Evolutionary conservation across 106 monocot species (phyloP).

Genomic region (Vanilla planifolia): DNA sequence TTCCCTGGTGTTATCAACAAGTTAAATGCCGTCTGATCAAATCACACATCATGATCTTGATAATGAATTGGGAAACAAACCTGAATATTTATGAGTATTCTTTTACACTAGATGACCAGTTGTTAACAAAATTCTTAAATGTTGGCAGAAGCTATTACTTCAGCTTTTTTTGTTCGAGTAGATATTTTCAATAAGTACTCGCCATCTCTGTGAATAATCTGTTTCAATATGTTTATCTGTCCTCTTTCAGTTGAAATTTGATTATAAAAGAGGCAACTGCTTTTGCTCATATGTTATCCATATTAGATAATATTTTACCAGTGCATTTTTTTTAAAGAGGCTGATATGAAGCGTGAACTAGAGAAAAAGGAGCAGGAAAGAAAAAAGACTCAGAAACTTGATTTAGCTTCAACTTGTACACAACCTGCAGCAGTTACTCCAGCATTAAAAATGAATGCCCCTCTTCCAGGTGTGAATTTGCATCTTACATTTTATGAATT

Average conservation of each 20-base stretch:
- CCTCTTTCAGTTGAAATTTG: background rate
- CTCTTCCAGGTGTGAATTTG: conserved; percentile 31
- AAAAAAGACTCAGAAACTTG: conserved; percentile 82
- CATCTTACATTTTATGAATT: background rate
- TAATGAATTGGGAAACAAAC: no score
- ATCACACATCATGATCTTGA: no score
- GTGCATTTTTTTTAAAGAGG: conserved; percentile 30
- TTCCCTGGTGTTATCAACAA: no score
- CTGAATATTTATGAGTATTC: no score
- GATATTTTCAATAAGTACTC: background rate
- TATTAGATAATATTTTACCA: background rate
- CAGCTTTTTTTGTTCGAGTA: no score
- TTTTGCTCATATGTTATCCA: background rate
- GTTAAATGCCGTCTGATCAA: no score
- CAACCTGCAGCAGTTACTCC: conserved; percentile 37
- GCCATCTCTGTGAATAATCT: background rate
- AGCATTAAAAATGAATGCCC: conserved; percentile 36
- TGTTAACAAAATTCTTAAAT: no score
- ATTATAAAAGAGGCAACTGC: background rate
- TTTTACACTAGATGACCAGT: no score
- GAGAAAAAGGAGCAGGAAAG: conserved; percentile 88
- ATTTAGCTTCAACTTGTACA: conserved; percentile 63
- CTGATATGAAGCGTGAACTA: conserved; percentile 84
- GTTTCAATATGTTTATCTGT: background rate
- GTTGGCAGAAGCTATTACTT: no score